Base-by-base conservation (phyloP, 805 yeast species). In the Candida ponderosae region DNA sequence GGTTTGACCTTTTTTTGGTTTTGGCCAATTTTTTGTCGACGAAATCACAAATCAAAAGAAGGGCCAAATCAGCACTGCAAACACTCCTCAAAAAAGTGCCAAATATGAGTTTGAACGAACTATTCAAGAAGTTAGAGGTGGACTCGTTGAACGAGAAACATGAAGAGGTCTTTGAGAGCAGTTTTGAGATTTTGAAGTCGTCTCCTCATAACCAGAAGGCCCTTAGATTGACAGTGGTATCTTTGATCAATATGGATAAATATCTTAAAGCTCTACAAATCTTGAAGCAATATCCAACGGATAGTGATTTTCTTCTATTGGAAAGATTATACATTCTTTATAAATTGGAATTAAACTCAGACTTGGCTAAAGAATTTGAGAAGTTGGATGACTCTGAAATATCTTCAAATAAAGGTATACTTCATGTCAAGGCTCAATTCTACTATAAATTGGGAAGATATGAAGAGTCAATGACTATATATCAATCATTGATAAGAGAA, bases 281-380 rank as follows among this genome's bases (percentile, higher is more conserved):
- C 29, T 51, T 79, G 33, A 49, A 60, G 16, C 58, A 66, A 34
- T 49, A 57, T 34, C 45, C 48, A 10, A 61, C 65, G 15, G 56
- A 68, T 11, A 41, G 65, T 23, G 60, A 58, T 11, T 48, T 44
- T 14, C 59, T 72, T 24, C 49, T 66, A 2, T 51, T 79, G 41
- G 90, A 81, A 51, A 68, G 64, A 32, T 70, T 79, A 2, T 82
- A 83, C 50, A 65, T 81, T 6, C 74, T 68, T 45, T 83, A 83
- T 58, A 81, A 81, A 49, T 46, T 75, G 27, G 62, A 65, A 37
- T 54, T 59, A 36, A 50, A 49, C 9, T 49, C 53, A 11, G 55
- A 57, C 33, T 59, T 66, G 26, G 50, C 52, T 6, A 34, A 41
- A 3, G 47, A 49, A 15, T 51, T 57, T 41, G 29, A 48, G 1